Percentiles rank a stretch among this genome's conserved stretches.
Evolutionary conservation across 441 rosid genomes (phyloP).

Genomic region (Sinapis alba): DNA sequence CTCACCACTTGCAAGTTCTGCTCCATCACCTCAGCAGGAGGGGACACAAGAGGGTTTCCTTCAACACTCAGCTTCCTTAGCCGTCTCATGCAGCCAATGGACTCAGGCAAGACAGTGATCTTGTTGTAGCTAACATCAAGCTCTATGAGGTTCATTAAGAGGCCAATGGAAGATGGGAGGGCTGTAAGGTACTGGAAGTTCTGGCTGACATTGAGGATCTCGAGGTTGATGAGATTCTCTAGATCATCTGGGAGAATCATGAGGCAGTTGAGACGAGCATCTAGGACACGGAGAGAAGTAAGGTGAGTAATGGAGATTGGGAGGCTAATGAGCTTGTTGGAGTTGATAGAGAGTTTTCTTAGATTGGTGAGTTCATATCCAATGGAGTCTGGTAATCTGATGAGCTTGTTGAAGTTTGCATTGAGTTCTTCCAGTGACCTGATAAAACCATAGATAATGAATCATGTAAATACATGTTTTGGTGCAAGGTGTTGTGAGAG

Average conservation of each 20-base stretch:
- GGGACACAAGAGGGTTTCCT: slow-evolving; percentile 82
- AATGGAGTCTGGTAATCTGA: slow-evolving; percentile 63
- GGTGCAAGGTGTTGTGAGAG: slow-evolving; percentile 14
- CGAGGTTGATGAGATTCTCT: slow-evolving; percentile 70
- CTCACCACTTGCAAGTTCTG: slow-evolving; percentile 59
- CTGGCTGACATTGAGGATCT: slow-evolving; percentile 78
- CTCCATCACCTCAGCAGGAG: slow-evolving; percentile 69
- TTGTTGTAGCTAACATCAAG: slow-evolving; percentile 81
- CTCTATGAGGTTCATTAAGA: slow-evolving; percentile 72
- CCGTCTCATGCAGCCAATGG: slow-evolving; percentile 80
- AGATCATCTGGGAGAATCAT: slow-evolving; percentile 70
- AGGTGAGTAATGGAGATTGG: slow-evolving; percentile 72
- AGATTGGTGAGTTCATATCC: slow-evolving; percentile 70
- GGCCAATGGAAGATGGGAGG: slow-evolving; percentile 75
- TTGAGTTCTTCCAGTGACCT: slow-evolving; percentile 80
- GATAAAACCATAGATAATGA: neutral
- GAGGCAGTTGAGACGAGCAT: slow-evolving; percentile 83
- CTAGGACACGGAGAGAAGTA: slow-evolving; percentile 58
- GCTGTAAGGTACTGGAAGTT: slow-evolving; percentile 73
- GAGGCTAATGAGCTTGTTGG: slow-evolving; percentile 68
- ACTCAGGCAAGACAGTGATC: slow-evolving; percentile 62
- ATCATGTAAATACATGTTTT: neutral
- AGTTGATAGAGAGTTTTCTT: slow-evolving; percentile 68
- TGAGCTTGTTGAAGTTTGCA: slow-evolving; percentile 87
- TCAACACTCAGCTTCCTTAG: slow-evolving; percentile 65